These are phyloP conservation scores for Ophioceras dolichostomum DNA, from an alignment of 2,329 filamentous ascomycete species.

Conservation along the genomic window DNA sequence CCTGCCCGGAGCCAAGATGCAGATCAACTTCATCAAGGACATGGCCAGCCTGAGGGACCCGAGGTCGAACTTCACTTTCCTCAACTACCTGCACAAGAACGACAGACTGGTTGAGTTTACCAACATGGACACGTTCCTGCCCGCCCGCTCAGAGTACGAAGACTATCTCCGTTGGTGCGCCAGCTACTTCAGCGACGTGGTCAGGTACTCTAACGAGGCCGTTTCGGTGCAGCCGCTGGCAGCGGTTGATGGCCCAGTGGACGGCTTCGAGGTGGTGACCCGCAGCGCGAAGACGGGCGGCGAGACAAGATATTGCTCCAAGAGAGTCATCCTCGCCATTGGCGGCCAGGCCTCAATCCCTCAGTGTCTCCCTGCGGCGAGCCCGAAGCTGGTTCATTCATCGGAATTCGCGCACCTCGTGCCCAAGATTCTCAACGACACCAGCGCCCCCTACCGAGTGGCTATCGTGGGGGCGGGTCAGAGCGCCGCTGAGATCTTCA, in stretches of 20 bases:
- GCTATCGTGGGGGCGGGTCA: conserved; percentile 85
- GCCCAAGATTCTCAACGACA: conserved; percentile 44
- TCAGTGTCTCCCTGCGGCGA: conserved; percentile 51
- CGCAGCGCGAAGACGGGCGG: conserved; percentile 46
- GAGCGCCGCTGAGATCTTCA: conserved; percentile 90
- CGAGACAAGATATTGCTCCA: conserved; percentile 39
- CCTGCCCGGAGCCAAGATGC: conserved; percentile 86
- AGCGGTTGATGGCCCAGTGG: conserved; percentile 45
- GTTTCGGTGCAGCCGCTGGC: conserved; percentile 48
- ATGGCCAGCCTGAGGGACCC: conserved; percentile 82
- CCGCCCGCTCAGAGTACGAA: conserved; percentile 79
- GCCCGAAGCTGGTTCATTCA: conserved; percentile 73
- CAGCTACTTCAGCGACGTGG: conserved; percentile 58
- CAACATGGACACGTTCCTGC: conserved; percentile 81
- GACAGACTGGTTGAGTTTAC: conserved; percentile 79
- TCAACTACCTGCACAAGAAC: conserved; percentile 83
- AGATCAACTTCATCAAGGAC: conserved; percentile 96
- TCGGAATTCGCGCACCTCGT: conserved; percentile 67
- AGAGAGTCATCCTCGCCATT: conserved; percentile 51
- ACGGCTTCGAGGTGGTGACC: conserved; percentile 56
- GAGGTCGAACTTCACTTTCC: conserved; percentile 82
- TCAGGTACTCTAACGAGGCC: conserved; percentile 70
- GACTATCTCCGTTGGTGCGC: conserved; percentile 95
- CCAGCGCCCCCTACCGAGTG: conserved; percentile 52
- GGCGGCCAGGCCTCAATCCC: conserved; percentile 59